Evolutionary conservation across 345 rosid species (phyloP).

Genomic region (Rhodomyrtus tomentosa): DNA sequence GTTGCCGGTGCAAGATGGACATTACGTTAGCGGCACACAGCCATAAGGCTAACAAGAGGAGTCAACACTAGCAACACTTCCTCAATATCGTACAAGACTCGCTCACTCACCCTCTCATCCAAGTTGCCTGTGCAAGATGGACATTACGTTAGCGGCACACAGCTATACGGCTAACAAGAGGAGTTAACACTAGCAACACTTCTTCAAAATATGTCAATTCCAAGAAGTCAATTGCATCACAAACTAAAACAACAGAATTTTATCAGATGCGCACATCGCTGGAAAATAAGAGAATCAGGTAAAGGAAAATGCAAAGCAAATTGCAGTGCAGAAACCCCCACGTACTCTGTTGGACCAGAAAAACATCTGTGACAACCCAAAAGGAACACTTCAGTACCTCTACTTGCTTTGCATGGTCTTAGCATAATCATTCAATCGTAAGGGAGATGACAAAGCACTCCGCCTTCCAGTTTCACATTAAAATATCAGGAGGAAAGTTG

Average conservation of each 20-base stretch:
- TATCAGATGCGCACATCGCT: not conserved
- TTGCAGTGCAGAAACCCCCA: not conserved
- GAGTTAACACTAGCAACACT: no score
- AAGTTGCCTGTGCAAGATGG: no score
- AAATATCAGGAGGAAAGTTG: not conserved
- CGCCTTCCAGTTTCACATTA: not conserved
- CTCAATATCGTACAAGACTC: no score
- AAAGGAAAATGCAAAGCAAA: not conserved
- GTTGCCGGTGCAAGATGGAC: constrained; percentile 34
- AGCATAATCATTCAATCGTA: not conserved
- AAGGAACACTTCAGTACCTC: not conserved
- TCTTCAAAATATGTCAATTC: not conserved
- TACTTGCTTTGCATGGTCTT: not conserved
- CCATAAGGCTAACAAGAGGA: not conserved
- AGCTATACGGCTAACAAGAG: no score
- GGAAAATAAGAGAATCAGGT: not conserved
- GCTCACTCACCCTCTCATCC: no score
- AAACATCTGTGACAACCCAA: not conserved
- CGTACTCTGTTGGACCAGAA: not conserved
- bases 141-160: no score
- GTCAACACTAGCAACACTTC: not conserved
- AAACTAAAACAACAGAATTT: not conserved
- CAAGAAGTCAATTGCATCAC: not conserved
- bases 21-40: not conserved
- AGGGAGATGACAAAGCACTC: not conserved